Conservation (phyloP, 371 early-diverging fungal genomes). For the Ordospora colligata region DNA sequence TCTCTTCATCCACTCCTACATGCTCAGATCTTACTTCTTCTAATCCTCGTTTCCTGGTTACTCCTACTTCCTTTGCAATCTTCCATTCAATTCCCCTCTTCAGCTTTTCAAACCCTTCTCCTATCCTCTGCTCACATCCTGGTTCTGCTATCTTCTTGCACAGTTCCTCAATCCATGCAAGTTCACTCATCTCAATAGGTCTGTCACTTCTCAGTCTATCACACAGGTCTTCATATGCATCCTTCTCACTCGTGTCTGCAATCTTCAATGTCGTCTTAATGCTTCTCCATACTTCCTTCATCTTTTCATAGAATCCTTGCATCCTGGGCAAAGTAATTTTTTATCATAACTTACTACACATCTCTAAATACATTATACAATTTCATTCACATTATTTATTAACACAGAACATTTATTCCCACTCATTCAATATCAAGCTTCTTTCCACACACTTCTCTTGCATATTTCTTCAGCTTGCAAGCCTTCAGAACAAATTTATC, state of each 20-base stretch:
- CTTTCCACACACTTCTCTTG: neutral
- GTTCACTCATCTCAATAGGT: neutral
- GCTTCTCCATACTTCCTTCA: neutral
- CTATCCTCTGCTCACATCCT: neutral
- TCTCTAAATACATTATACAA: neutral
- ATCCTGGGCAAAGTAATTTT: conserved; percentile 1
- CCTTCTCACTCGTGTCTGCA: neutral
- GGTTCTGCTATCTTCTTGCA: conserved; percentile 1
- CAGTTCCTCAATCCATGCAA: neutral
- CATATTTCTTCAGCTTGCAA: neutral
- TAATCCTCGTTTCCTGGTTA: neutral
- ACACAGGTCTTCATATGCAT: neutral
- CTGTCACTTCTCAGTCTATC: neutral
- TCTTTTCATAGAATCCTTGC: conserved; percentile 1
- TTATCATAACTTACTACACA: neutral
- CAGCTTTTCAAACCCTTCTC: neutral
- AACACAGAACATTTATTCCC: neutral
- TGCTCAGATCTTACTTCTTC: neutral
- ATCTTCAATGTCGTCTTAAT: neutral
- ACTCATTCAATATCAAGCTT: too few relatives aligned
- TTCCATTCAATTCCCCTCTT: neutral
- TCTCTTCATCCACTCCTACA: neutral
- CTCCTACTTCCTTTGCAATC: neutral
- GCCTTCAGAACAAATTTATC: neutral
- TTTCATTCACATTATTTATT: neutral